Evolutionary conservation across 2,329 filamentous ascomycete genomes (phyloP).

Genomic region (Thielaviopsis euricoi): DNA sequence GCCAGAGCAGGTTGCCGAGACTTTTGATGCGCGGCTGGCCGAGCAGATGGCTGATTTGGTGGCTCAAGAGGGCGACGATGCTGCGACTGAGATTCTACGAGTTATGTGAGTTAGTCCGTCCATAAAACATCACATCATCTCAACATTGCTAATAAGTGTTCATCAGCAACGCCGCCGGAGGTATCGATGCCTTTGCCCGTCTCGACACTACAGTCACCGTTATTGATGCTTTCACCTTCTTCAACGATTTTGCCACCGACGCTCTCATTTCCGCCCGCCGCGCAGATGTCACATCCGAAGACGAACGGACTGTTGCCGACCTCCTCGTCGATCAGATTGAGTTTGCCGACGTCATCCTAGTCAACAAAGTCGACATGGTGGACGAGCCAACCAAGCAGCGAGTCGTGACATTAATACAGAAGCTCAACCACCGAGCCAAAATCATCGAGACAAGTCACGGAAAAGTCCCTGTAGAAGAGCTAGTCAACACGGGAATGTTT

Average conservation of each 20-base stretch:
- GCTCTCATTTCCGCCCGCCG: slow-evolving; percentile 50
- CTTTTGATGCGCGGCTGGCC: slow-evolving; percentile 43
- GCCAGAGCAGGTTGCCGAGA: slow-evolving; percentile 59
- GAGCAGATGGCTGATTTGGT: slow-evolving; percentile 26
- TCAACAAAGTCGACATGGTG: slow-evolving; percentile 53
- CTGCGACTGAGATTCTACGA: slow-evolving; percentile 21
- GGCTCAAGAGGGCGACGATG: slow-evolving; percentile 19
- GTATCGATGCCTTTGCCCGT: slow-evolving; percentile 46
- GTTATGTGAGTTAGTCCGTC: slow-evolving; percentile 18
- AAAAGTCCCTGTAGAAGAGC: slow-evolving; percentile 42
- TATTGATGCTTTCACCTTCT: slow-evolving; percentile 56
- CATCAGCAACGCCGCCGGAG: slow-evolving; percentile 35
- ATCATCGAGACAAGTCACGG: slow-evolving; percentile 43
- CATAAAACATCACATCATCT: background rate
- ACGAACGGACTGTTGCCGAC: slow-evolving; percentile 58
- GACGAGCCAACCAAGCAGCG: slow-evolving; percentile 25
- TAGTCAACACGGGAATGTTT: slow-evolving; percentile 51
- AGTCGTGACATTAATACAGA: slow-evolving; percentile 36
- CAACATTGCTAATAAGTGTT: background rate
- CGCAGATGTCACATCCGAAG: slow-evolving; percentile 46
- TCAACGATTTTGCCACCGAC: slow-evolving; percentile 54
- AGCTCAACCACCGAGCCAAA: slow-evolving; percentile 51
- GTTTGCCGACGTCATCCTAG: slow-evolving; percentile 55
- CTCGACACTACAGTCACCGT: slow-evolving; percentile 59
- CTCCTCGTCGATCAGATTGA: slow-evolving; percentile 65